These are phyloP conservation scores for Penicillium cosmopolitanum DNA, from an alignment of 495 filamentous ascomycete species.

Conservation along the genomic window DNA sequence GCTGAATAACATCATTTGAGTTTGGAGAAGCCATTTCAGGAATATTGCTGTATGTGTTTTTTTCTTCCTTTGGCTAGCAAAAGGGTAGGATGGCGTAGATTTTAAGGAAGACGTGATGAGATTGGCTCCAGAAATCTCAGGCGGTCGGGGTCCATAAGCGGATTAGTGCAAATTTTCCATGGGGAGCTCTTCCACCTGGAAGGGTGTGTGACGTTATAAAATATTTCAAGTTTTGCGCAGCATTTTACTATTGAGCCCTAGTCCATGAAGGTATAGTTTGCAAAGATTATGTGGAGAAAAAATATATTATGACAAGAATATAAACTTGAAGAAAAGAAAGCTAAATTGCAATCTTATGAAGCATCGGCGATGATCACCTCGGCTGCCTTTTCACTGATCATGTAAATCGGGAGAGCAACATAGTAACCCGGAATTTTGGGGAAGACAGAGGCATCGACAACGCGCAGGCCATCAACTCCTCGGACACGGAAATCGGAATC, in stretches of 20 bases:
- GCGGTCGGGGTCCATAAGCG: not conserved
- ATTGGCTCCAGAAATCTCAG: not conserved
- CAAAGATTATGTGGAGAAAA: not conserved
- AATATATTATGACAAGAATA: not conserved
- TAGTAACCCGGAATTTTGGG: constrained; percentile 65
- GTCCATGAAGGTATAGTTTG: not conserved
- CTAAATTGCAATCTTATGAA: not conserved
- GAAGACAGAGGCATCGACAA: constrained; percentile 65
- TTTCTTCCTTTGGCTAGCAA: no score
- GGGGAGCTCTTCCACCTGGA: no score
- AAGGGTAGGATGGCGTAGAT: no score
- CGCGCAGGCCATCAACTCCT: constrained; percentile 58
- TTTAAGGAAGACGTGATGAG: not conserved
- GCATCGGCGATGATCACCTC: constrained; percentile 50
- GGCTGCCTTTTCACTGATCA: constrained; percentile 65
- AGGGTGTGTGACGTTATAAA: no score
- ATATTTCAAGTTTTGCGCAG: not conserved
- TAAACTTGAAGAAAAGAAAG: not conserved
- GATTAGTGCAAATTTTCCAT: not conserved
- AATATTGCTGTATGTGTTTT: no score
- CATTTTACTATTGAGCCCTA: not conserved
- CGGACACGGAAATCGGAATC: constrained; percentile 62
- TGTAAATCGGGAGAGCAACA: constrained; percentile 62
- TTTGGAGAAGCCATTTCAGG: not conserved
- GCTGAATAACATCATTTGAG: not conserved